phyloP scores from a whole-genome alignment of 176 grass and related monocot genomes.

The Tillandsia leiboldiana region DNA sequence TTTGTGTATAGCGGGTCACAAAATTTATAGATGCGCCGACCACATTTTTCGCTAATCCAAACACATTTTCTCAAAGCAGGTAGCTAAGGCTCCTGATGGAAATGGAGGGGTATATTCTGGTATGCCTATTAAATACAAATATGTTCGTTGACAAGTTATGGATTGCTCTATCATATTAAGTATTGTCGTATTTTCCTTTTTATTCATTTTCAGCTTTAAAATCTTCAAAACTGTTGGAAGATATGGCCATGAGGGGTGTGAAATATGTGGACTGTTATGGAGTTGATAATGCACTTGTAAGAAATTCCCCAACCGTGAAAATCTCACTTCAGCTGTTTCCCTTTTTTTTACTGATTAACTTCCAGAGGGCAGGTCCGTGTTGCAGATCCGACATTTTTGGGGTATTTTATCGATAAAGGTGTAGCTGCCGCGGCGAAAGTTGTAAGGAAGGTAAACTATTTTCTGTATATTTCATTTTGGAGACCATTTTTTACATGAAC shows the following conservation, averaged over 20 bases:
- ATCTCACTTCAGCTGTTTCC: conserved; percentile 5
- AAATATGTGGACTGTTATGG: conserved; percentile 96
- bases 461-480: neutral
- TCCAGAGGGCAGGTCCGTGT: conserved; percentile 62
- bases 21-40: neutral
- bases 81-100: conserved; percentile 95
- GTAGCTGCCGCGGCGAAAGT: conserved; percentile 81
- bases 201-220: conserved; percentile 44
- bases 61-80: conserved; percentile 41
- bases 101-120: conserved; percentile 95
- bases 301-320: neutral
- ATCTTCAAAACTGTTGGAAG: conserved; percentile 78
- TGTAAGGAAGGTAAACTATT: conserved; percentile 66
- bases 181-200: conserved; percentile 8
- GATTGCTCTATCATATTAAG: neutral
- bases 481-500: neutral
- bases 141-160: neutral
- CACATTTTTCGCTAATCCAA: neutral
- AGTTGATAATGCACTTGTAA: conserved; percentile 86
- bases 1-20: neutral
- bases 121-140: conserved; percentile 20
- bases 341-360: conserved; percentile 29
- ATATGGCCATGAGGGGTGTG: conserved; percentile 69
- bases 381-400: conserved; percentile 90
- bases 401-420: conserved; percentile 94